Base-by-base conservation (phyloP, 1,284 basidiomycete genomes). In the Agroathelia rolfsii region DNA sequence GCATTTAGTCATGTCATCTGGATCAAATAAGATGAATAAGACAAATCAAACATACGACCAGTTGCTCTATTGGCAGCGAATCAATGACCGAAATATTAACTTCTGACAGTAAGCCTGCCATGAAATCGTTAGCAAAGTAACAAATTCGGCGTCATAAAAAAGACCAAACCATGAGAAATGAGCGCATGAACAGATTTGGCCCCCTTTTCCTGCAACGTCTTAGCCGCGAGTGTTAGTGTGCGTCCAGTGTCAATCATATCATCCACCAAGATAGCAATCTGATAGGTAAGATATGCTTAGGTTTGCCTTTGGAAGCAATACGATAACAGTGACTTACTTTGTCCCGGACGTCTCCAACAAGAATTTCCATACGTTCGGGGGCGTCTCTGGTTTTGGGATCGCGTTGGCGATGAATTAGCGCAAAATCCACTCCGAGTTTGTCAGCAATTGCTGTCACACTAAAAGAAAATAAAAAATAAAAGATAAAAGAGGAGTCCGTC, bases 211-310 rank as follows among this genome's bases (percentile, higher is more conserved):
- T 78, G 69, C 40, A 98, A 63, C 3, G 90, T 87, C 34, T 77
- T 77, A 8, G 80, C 84, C 17, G 94, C 94, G 11, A 96, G 64
- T 8, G 76, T 64, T 15, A 98, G 71, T 2, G 95, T 98, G 39
- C 71, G 72, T 2, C 93, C 94, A 4, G 89, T 92, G 56, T 98
- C 95, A 51, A 96, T 83, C 90, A 98, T 97, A 54, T 98, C 94
- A 56, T 98, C 94, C 18, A 98, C 83, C 30, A 98, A 67, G 49
- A 98, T 94, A 18, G 88, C 92, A 32, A 85, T 70, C 84, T 87
- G 36, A 7, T 33, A 24, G 12, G 16, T 6, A 6, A 14, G 13
- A 21, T 27, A 28, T 14, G 21, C n/a, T n/a, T n/a, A n/a, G n/a
- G n/a, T n/a, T n/a, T n/a, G n/a, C n/a, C n/a, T n/a, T 12, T 11